phyloP scores from a whole-genome alignment of 176 grass and related monocot species.

The Aegilops tauschii region DNA sequence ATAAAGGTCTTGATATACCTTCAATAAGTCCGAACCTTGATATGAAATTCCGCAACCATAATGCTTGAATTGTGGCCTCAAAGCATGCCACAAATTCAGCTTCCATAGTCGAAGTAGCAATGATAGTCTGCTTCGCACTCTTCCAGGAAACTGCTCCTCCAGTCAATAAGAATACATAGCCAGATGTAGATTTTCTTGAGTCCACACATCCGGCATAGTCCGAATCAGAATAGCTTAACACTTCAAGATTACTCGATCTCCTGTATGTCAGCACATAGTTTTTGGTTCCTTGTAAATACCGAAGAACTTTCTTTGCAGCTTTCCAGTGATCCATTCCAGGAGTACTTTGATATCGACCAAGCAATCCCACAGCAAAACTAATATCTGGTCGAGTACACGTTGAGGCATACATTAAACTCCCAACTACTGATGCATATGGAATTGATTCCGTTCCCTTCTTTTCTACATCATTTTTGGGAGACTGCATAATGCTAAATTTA shows the following conservation, averaged over 20 bases:
- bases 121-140: not conserved
- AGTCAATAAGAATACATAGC: too few relatives aligned
- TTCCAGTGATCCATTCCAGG: not conserved
- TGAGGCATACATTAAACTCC: not conserved
- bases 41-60: too few relatives aligned
- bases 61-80: too few relatives aligned
- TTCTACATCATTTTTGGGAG: too few relatives aligned
- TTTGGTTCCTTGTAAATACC: conserved; percentile 16
- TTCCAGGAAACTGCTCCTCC: conserved; percentile 12
- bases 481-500: too few relatives aligned
- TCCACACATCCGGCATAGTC: too few relatives aligned
- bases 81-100: too few relatives aligned
- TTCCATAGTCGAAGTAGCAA: conserved; percentile 5
- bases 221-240: not conserved
- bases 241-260: not conserved
- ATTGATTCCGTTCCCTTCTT: too few relatives aligned
- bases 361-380: not conserved
- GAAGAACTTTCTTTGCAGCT: not conserved
- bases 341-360: not conserved
- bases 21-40: too few relatives aligned
- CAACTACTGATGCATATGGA: too few relatives aligned
- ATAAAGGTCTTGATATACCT: too few relatives aligned
- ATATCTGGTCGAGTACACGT: not conserved
- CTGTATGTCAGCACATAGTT: not conserved
- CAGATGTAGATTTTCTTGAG: too few relatives aligned